A percentile compares a stretch with the other conserved stretches of the same genome.
Evolutionary conservation across 257 asterid species (phyloP).

Genomic region (Verbascum thapsus): DNA sequence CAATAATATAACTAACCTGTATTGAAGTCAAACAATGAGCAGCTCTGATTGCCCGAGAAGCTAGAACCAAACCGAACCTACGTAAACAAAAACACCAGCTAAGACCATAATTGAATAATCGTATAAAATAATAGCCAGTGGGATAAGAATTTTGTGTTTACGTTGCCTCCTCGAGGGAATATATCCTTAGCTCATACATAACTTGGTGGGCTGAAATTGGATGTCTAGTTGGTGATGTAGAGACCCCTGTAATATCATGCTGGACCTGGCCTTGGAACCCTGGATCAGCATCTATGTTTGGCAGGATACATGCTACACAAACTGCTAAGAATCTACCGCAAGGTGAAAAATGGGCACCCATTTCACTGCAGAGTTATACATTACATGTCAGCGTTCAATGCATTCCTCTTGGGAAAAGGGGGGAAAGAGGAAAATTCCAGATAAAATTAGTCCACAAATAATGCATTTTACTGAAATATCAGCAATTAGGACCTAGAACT

Average conservation of each 20-base stretch:
- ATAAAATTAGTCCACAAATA: constrained; percentile 7
- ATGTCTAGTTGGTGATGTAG: constrained; percentile 97
- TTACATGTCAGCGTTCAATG: constrained; percentile 24
- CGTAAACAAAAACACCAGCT: constrained; percentile 33
- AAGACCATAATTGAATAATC: constrained; percentile 20
- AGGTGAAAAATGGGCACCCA: constrained; percentile 97
- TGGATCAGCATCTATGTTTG: constrained; percentile 71
- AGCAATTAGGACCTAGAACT: constrained; percentile 17
- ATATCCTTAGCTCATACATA: constrained; percentile 87
- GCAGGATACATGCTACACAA: constrained; percentile 93
- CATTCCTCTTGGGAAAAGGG: constrained; percentile 14
- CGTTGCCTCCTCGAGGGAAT: constrained; percentile 97
- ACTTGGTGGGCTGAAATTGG: constrained; percentile 88
- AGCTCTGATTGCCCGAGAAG: constrained; percentile 94
- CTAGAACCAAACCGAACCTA: constrained; percentile 84
- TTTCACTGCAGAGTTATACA: constrained; percentile 55
- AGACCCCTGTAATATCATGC: constrained; percentile 65
- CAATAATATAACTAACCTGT: constrained; percentile 63
- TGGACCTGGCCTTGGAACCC: constrained; percentile 68
- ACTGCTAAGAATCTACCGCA: constrained; percentile 96
- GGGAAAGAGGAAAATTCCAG: constrained; percentile 6
- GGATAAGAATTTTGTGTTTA: constrained; percentile 37
- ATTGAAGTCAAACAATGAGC: constrained; percentile 99
- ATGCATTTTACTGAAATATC: constrained; percentile 22
- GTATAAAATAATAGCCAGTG: constrained; percentile 3